Conservation (phyloP, 2,329 filamentous ascomycete species). For the Epichloe sylvatica region DNA sequence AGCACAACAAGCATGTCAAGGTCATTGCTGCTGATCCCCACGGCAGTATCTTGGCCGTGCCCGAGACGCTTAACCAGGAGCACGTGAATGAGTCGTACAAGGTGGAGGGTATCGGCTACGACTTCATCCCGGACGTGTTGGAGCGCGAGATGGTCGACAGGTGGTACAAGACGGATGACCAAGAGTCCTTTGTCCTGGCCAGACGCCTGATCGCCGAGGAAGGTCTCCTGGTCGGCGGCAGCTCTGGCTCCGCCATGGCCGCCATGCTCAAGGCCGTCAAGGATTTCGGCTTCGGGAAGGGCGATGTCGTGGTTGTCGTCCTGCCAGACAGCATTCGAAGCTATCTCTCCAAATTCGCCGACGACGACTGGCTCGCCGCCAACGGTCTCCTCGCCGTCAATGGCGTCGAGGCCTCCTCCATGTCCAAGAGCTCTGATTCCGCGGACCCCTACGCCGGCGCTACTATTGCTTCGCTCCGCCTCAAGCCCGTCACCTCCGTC, state of each 20-base stretch:
- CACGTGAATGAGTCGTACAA: conserved; percentile 80
- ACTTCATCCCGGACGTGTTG: conserved; percentile 92
- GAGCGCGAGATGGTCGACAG: conserved; percentile 68
- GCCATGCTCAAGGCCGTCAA: conserved; percentile 64
- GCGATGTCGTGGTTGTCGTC: conserved; percentile 80
- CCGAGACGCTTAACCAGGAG: conserved; percentile 64
- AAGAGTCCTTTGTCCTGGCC: conserved; percentile 82
- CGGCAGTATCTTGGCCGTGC: conserved; percentile 80
- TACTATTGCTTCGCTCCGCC: conserved; percentile 66
- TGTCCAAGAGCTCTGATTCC: conserved; percentile 24
- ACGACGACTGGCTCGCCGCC: conserved; percentile 96
- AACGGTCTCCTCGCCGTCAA: conserved; percentile 72
- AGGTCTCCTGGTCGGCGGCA: conserved; percentile 83
- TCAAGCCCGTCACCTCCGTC: conserved; percentile 89
- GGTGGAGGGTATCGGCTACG: conserved; percentile 96
- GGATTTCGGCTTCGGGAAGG: conserved; percentile 63
- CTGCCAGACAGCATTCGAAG: conserved; percentile 93
- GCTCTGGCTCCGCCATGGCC: conserved; percentile 81
- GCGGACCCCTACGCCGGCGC: conserved; percentile 62
- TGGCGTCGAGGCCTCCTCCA: conserved; percentile 33
- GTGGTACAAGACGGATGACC: conserved; percentile 98
- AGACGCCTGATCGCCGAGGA: conserved; percentile 85
- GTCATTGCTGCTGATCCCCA: conserved; percentile 86
- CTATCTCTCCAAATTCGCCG: conserved; percentile 95
- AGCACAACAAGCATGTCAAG: conserved; percentile 75